Percentiles rank a stretch among this genome's conserved stretches.
Conservation (phyloP, 495 filamentous ascomycete genomes). For the Durotheca rogersii region DNA sequence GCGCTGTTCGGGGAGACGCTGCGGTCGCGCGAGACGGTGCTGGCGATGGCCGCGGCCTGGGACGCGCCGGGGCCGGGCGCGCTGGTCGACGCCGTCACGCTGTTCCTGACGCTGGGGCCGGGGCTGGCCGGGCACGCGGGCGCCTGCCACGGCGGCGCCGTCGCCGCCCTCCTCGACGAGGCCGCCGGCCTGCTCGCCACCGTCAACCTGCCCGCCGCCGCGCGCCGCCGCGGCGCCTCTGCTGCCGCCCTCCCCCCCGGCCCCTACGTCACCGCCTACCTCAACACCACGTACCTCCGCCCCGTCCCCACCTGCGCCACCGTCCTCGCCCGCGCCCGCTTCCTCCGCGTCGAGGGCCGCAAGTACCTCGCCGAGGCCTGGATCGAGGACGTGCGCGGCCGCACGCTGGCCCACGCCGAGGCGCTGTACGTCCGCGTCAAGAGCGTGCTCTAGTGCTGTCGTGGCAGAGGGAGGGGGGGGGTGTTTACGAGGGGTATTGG, state of each 20-base stretch:
- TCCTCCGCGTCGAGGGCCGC: constrained; percentile 43
- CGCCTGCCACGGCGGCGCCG: constrained; percentile 61
- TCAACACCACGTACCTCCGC: constrained; percentile 57
- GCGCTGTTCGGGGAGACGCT: constrained; percentile 58
- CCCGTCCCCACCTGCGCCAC: constrained; percentile 56
- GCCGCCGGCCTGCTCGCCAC: constrained; percentile 52
- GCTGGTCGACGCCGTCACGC: constrained; percentile 44
- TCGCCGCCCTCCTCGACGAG: constrained; percentile 58
- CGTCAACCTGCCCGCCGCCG: constrained; percentile 45
- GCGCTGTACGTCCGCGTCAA: constrained; percentile 46
- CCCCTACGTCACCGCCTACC: constrained; percentile 53
- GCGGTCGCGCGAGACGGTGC: constrained; percentile 52
- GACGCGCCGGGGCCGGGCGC: constrained; percentile 32
- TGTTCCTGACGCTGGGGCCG: constrained; percentile 53
- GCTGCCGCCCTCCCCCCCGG: constrained; percentile 22
- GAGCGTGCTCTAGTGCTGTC: constrained; percentile 13
- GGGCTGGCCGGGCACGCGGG: constrained; percentile 59
- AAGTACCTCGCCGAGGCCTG: constrained; percentile 50
- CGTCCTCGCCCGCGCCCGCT: constrained; percentile 50
- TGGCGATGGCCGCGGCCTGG: constrained; percentile 50
- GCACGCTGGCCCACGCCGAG: constrained; percentile 47
- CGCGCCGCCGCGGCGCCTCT: constrained; percentile 24
- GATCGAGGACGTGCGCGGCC: constrained; percentile 43
- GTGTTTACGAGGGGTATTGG: too few species aligned
- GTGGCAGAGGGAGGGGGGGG: too few species aligned